These are phyloP conservation scores for Mycena citricolor DNA, from an alignment of 1,284 basidiomycete genomes.

Conservation along the genomic window DNA sequence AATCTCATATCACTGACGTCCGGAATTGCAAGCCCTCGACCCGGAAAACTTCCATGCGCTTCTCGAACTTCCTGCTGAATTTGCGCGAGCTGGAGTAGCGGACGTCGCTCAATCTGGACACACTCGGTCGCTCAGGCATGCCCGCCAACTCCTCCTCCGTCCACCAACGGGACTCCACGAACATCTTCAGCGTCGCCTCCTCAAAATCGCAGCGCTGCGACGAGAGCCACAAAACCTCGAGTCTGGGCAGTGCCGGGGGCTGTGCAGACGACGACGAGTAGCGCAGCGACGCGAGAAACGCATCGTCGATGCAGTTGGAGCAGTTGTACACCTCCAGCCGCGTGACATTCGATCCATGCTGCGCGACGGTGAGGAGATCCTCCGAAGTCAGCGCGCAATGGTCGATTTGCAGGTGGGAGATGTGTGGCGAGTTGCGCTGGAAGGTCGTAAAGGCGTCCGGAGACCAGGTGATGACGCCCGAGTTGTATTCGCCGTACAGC, in stretches of 20 bases:
- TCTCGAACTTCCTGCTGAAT: conserved; percentile 16
- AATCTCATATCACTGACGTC: conserved; percentile 5
- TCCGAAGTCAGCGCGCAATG: conserved; percentile 19
- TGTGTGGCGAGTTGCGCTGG: conserved; percentile 12
- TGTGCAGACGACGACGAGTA: conserved; percentile 4
- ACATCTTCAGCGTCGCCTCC: conserved; percentile 10
- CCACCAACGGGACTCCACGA: conserved; percentile 20
- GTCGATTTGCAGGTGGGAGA: conserved; percentile 15
- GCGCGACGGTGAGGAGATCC: conserved; percentile 11
- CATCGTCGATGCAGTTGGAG: conserved; percentile 18
- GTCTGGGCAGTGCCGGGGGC: conserved; percentile 4
- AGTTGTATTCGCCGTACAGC: conserved; percentile 15
- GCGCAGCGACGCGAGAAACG: conserved; percentile 8
- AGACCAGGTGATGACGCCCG: conserved; percentile 16
- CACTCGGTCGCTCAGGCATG: conserved; percentile 9
- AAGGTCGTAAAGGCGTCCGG: conserved; percentile 9
- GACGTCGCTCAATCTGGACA: conserved; percentile 10
- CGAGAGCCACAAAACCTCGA: conserved; percentile 17
- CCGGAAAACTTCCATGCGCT: conserved; percentile 10
- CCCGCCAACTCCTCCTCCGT: conserved; percentile 11
- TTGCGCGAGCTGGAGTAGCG: conserved; percentile 13
- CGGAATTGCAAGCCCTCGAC: conserved; percentile 12
- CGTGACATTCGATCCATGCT: conserved; percentile 4
- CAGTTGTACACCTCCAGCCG: conserved; percentile 15
- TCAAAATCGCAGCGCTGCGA: conserved; percentile 15